Evolutionary conservation across 495 filamentous ascomycete genomes (phyloP).

Genomic region (Aspergillus panamensis): DNA sequence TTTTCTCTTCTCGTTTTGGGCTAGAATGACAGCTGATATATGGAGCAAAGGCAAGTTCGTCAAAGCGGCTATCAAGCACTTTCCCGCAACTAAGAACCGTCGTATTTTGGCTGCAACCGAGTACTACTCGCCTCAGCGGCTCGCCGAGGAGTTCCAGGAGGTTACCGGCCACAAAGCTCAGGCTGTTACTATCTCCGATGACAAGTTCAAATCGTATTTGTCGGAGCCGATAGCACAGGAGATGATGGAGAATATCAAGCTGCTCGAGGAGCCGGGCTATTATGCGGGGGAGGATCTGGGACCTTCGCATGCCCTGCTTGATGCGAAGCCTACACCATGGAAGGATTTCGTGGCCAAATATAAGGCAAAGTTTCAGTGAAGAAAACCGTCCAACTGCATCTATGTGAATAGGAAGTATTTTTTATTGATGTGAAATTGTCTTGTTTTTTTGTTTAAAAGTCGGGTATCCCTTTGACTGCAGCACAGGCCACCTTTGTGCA

Average conservation of each 20-base stretch:
- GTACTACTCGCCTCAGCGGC: constrained; percentile 46
- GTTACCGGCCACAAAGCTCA: constrained; percentile 45
- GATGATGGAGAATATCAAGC: constrained; percentile 51
- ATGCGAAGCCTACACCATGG: constrained; percentile 1
- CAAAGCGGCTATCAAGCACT: constrained; percentile 38
- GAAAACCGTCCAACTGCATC: no score
- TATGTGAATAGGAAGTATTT: no score
- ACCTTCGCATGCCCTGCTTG: not conserved
- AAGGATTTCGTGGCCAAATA: constrained; percentile 2
- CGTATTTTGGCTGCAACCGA: constrained; percentile 42
- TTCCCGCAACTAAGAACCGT: constrained; percentile 18
- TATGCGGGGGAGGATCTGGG: constrained; percentile 35
- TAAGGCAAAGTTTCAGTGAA: not conserved
- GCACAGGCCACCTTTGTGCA: no score
- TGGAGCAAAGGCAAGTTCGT: constrained; percentile 47
- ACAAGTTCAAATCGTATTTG: constrained; percentile 42
- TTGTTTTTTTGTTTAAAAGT: no score
- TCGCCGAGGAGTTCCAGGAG: constrained; percentile 48
- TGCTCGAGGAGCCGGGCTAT: constrained; percentile 49
- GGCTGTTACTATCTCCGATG: constrained; percentile 40
- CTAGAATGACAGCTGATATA: not conserved
- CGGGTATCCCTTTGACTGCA: no score
- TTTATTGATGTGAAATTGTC: no score
- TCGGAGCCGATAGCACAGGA: constrained; percentile 45
- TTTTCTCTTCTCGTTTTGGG: not conserved